These are phyloP conservation scores for Wallacemonas sp. DNA, from an alignment of 208 protist genomes.

Conservation along the genomic window DNA sequence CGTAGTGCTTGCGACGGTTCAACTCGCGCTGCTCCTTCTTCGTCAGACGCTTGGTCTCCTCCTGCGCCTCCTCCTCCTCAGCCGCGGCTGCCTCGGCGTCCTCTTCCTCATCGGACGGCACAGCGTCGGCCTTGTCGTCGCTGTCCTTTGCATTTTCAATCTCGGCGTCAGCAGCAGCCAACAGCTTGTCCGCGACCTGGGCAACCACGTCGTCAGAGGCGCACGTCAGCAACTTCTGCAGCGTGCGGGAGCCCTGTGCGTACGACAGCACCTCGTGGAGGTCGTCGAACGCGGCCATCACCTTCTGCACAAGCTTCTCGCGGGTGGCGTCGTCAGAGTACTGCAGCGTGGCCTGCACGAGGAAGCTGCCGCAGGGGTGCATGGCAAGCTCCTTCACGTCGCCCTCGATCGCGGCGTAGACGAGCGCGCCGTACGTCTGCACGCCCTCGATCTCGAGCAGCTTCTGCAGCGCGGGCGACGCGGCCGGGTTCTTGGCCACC, in stretches of 20 bases:
- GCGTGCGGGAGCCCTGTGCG: constrained; percentile 76
- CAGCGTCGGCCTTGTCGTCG: constrained; percentile 22
- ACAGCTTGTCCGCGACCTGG: constrained; percentile 43
- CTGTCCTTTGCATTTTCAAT: constrained; percentile 21
- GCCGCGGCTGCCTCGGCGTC: too few relatives aligned
- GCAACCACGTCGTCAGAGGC: constrained; percentile 59
- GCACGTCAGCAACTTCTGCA: constrained; percentile 87
- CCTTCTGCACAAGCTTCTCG: constrained; percentile 37
- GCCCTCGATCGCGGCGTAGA: constrained; percentile 9
- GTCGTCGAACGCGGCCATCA: constrained; percentile 44
- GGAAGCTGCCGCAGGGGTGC: constrained; percentile 60
- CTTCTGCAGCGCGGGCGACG: constrained; percentile 82
- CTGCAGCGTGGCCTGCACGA: constrained; percentile 79
- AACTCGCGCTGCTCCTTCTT: constrained; percentile 51
- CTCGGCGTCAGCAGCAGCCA: constrained; percentile 30
- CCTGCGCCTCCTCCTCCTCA: constrained; percentile 22
- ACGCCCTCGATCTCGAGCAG: constrained; percentile 64
- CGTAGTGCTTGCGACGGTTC: constrained; percentile 71
- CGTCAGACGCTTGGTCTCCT: constrained; percentile 28
- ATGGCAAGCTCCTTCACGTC: constrained; percentile 39
- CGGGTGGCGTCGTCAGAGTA: constrained; percentile 37
- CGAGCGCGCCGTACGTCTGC: constrained; percentile 23
- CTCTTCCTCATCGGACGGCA: constrained; percentile 38
- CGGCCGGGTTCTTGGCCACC: constrained; percentile 66
- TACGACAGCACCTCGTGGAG: constrained; percentile 56